phyloP scores from a whole-genome alignment of 2,329 filamentous ascomycete genomes.

The Xylariales sp. region DNA sequence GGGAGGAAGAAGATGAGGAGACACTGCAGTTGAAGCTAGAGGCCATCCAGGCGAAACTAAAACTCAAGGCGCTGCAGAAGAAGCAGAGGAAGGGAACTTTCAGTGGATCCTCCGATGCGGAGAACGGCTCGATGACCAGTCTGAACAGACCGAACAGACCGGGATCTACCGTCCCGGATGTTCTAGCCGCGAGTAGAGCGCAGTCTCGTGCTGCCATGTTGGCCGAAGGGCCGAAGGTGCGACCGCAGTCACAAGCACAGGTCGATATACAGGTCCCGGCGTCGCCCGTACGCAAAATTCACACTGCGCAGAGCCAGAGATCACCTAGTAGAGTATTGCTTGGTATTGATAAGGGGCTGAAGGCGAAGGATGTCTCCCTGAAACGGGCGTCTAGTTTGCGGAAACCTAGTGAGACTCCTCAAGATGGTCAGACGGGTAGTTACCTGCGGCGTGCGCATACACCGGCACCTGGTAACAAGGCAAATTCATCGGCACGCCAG shows the following conservation, averaged over 20 bases:
- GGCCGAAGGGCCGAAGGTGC: slow-evolving; percentile 13
- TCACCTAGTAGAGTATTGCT: slow-evolving; percentile 78
- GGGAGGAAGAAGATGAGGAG: slow-evolving; percentile 74
- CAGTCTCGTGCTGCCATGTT: slow-evolving; percentile 16
- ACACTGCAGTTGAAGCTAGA: slow-evolving; percentile 80
- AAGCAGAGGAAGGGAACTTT: slow-evolving; percentile 10
- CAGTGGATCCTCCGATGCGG: slow-evolving; percentile 3
- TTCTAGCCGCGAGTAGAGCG: slow-evolving; percentile 14
- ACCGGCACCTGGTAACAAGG: slow-evolving; percentile 22
- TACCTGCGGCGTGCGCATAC: slow-evolving; percentile 43
- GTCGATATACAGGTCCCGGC: slow-evolving; percentile 71
- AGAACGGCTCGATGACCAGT: background rate
- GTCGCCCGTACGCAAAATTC: slow-evolving; percentile 61
- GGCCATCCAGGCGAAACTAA: slow-evolving; percentile 82
- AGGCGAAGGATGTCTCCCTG: slow-evolving; percentile 76
- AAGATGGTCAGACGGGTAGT: slow-evolving; percentile 26
- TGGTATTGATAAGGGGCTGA: slow-evolving; percentile 85
- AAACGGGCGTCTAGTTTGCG: slow-evolving; percentile 61
- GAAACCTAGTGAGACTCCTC: slow-evolving; percentile 24
- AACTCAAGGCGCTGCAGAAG: slow-evolving; percentile 77
- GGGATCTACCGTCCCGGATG: slow-evolving; percentile 15
- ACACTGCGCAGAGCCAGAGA: slow-evolving; percentile 48
- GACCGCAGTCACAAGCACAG: slow-evolving; percentile 27
- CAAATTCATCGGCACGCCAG: slow-evolving; percentile 20
- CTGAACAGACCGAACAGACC: no score